These are phyloP conservation scores for Tolypocladium endophyticum DNA, from an alignment of 2,329 filamentous ascomycete genomes.

Conservation along the genomic window DNA sequence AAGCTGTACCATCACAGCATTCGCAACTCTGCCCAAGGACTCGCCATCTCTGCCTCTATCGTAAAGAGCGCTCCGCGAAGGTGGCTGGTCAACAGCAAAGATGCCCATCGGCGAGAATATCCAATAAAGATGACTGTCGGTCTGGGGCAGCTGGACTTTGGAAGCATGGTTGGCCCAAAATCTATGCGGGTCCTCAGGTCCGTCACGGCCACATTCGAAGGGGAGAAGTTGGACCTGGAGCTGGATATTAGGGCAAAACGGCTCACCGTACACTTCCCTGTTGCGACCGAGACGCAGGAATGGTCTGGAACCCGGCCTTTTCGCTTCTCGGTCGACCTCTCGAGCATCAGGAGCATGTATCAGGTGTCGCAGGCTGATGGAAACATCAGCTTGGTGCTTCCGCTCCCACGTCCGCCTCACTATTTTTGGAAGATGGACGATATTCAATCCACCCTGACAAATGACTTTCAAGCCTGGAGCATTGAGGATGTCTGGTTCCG, in stretches of 20 bases:
- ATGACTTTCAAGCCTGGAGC: slow-evolving; percentile 24
- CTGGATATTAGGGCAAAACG: slow-evolving; percentile 17
- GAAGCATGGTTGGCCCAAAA: slow-evolving; percentile 41
- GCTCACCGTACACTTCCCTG: slow-evolving; percentile 20
- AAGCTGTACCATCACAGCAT: slow-evolving; percentile 13
- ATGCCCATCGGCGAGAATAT: slow-evolving; percentile 12
- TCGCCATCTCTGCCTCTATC: slow-evolving; percentile 9
- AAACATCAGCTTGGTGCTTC: slow-evolving; percentile 32
- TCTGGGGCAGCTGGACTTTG: slow-evolving; percentile 47
- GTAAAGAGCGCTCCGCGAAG: slow-evolving; percentile 1
- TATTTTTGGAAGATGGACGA: slow-evolving; percentile 31
- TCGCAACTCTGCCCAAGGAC: slow-evolving; percentile 7
- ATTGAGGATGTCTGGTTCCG: slow-evolving; percentile 36
- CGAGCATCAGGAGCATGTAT: slow-evolving; percentile 33
- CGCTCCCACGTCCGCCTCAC: slow-evolving; percentile 35
- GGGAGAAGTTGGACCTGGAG: slow-evolving; percentile 14
- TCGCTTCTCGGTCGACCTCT: slow-evolving; percentile 33
- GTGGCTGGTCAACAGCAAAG: slow-evolving; percentile 10
- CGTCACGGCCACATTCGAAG: slow-evolving; percentile 1
- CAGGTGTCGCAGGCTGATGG: slow-evolving; percentile 14
- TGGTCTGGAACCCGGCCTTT: slow-evolving; percentile 17
- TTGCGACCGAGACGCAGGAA: slow-evolving; percentile 6
- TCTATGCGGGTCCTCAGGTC: slow-evolving; percentile 49
- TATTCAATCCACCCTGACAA: slow-evolving; percentile 19
- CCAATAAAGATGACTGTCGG: slow-evolving; percentile 27